Conservation (phyloP, 2,329 filamentous ascomycete genomes). For the Phialophora chinensis region DNA sequence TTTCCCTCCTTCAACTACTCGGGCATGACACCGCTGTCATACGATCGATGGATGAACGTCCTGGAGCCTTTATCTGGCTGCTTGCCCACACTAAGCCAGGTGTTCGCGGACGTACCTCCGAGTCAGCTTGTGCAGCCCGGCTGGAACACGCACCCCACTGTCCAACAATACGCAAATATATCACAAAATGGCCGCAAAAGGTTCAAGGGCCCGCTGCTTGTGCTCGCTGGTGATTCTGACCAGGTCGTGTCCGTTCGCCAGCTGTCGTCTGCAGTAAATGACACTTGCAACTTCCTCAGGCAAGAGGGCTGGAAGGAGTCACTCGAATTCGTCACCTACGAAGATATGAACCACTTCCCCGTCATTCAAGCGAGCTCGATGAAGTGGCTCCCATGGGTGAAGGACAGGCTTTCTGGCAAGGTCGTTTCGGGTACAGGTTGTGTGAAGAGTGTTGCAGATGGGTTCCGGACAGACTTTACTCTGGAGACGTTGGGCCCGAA, state of each 20-base stretch:
- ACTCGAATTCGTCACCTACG: constrained; percentile 11
- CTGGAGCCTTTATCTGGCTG: constrained; percentile 14
- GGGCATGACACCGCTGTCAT: constrained; percentile 9
- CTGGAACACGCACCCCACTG: constrained; percentile 3
- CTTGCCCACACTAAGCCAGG: background rate
- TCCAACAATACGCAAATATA: constrained; percentile 12
- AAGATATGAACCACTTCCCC: constrained; percentile 20
- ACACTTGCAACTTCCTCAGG: constrained; percentile 12
- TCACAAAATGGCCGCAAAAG: constrained; percentile 5
- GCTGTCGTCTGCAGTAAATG: constrained; percentile 5
- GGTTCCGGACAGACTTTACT: background rate
- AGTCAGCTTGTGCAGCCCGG: background rate
- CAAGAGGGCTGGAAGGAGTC: constrained; percentile 17
- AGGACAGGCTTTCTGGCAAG: constrained; percentile 19
- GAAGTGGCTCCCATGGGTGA: constrained; percentile 17
- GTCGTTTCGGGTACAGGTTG: background rate
- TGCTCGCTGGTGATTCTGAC: background rate
- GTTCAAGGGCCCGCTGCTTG: constrained; percentile 12
- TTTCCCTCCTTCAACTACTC: constrained; percentile 19
- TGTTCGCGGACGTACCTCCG: background rate
- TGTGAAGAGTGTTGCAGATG: background rate
- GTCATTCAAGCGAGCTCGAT: constrained; percentile 16
- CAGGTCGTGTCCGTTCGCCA: background rate
- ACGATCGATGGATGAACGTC: constrained; percentile 17
- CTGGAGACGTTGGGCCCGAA: background rate